Evolutionary conservation across 768 basidiomycete species (phyloP), one percentile per base, ranked within the genome.

Genomic region (Floccularia luteovirens): DNA sequence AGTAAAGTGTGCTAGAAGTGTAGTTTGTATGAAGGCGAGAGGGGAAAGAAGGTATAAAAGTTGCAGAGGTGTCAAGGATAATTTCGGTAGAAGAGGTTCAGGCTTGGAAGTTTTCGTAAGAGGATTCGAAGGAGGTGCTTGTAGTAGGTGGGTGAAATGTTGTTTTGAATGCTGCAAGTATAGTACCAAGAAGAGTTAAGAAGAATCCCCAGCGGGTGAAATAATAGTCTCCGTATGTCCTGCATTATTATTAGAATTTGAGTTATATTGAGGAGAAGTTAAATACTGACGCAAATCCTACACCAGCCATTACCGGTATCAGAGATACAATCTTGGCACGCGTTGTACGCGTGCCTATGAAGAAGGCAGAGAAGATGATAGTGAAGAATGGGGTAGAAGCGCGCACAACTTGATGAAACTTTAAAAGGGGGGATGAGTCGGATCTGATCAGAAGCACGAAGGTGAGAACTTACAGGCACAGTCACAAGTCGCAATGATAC

Each of bases 371-470:
- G 39, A 97, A 72, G 25, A 81, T 38, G 49, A 96, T 82, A 17
- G 89, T 93, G 66, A 98, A 97, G 37, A 98, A 72, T 0, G 96
- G 94, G 0, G 94, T 86, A 14, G 87, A 77, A 3, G 92, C 89
- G 21, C 96, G 85, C 25, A 98, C 82, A 41, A 98, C 90, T 69
- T 98, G 94, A 58, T 98, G 96, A 55, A 99, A 96, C 91, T 96
- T 46, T 0, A 23, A 4, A 5, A 20, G 21, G 4, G 6, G 32
- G 12, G 31, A 41, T 38, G 36, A 36, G 32, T 20, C 30, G 14
- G 17, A 28, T 13, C 32, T 22, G 36, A 38, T 35, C 16, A 40
- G 39, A 41, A 30, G 35, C 14, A 36, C 13, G 30, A 42, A 19
- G 11, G 37, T 20, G 28, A 25, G 21, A 28, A 75, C 87, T 51